A percentile compares a stretch with the other conserved stretches of the same genome.
phyloP scores from a whole-genome alignment of 2,329 filamentous ascomycete species.

The Purpureocillium takamizusanense region DNA sequence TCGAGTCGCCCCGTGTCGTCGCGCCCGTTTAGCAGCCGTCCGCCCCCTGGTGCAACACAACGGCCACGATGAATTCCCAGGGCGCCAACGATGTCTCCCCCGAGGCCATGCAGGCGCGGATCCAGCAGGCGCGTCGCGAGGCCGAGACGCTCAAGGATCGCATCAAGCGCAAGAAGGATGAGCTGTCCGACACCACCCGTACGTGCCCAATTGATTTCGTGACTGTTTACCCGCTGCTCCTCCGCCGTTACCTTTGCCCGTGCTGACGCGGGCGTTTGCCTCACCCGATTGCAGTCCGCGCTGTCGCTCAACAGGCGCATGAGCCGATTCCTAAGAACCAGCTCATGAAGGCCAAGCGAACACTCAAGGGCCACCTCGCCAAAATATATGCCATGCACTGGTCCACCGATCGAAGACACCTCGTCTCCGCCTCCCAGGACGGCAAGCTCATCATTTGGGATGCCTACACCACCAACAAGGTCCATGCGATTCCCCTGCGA shows the following conservation, averaged over 20 bases:
- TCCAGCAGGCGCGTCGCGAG: conserved; percentile 88
- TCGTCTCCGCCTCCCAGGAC: conserved; percentile 96
- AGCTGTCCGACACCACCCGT: conserved; percentile 96
- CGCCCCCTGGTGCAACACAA: conserved; percentile 3
- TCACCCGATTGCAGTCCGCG: conserved; percentile 56
- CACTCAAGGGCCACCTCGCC: conserved; percentile 92
- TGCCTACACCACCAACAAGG: conserved; percentile 98
- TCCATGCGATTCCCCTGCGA: conserved; percentile 92
- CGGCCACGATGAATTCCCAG: conserved; percentile 44
- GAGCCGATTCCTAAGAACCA: conserved; percentile 84
- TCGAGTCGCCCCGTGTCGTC: conserved; percentile 4
- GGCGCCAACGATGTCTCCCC: conserved; percentile 56
- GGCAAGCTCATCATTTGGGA: conserved; percentile 99
- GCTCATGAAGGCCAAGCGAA: conserved; percentile 95
- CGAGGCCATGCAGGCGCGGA: conserved; percentile 84
- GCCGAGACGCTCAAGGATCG: conserved; percentile 95
- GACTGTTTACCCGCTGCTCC: background rate
- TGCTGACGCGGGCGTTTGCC: conserved; percentile 14
- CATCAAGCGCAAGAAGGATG: conserved; percentile 99
- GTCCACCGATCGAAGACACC: conserved; percentile 94
- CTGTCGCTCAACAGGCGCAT: conserved; percentile 85
- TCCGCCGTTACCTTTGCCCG: background rate
- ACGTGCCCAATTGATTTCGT: conserved; percentile 35
- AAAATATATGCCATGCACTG: conserved; percentile 99
- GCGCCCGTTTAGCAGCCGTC: conserved; percentile 1